A percentile compares a stretch with the other conserved stretches of the same genome.
phyloP scores from a whole-genome alignment of 805 yeast species.

The Lipomyces lipofer region DNA sequence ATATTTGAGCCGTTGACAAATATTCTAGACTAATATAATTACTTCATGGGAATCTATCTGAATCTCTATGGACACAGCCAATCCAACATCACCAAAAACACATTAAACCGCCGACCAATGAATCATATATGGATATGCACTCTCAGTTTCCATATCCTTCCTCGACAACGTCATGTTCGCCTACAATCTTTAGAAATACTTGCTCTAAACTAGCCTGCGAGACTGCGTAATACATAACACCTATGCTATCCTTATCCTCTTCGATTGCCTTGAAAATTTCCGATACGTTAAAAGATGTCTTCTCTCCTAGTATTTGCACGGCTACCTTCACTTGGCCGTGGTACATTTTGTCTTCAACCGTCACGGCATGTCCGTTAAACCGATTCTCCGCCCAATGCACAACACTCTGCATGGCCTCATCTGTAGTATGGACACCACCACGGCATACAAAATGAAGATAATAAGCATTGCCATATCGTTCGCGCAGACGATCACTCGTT shows the following conservation, averaged over 20 bases:
- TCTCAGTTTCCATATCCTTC: slow-evolving; percentile 34
- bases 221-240: slow-evolving; percentile 37
- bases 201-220: slow-evolving; percentile 39
- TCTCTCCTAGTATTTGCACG: slow-evolving; percentile 15
- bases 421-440: slow-evolving; percentile 4
- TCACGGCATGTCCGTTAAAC: slow-evolving; percentile 17
- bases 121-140: no score
- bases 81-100: no score
- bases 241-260: slow-evolving; percentile 7
- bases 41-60: no score
- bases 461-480: slow-evolving; percentile 34
- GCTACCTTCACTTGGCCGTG: slow-evolving; percentile 34
- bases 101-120: no score
- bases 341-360: slow-evolving; percentile 32
- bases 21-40: no score
- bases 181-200: slow-evolving; percentile 39
- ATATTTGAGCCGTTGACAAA: no score
- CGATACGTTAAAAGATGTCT: slow-evolving; percentile 1
- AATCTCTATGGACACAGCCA: no score
- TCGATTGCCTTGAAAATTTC: slow-evolving; percentile 24
- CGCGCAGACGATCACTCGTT: slow-evolving; percentile 34
- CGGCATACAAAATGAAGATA: slow-evolving; percentile 37
- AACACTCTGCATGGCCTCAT: slow-evolving; percentile 11
- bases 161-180: slow-evolving; percentile 34
- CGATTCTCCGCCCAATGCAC: slow-evolving; percentile 31